A percentile compares a stretch with the other conserved stretches of the same genome.
These are phyloP conservation scores for Thraustochytrium striatum DNA, from an alignment of 352 stramenopile genomes.

Conservation along the genomic window DNA sequence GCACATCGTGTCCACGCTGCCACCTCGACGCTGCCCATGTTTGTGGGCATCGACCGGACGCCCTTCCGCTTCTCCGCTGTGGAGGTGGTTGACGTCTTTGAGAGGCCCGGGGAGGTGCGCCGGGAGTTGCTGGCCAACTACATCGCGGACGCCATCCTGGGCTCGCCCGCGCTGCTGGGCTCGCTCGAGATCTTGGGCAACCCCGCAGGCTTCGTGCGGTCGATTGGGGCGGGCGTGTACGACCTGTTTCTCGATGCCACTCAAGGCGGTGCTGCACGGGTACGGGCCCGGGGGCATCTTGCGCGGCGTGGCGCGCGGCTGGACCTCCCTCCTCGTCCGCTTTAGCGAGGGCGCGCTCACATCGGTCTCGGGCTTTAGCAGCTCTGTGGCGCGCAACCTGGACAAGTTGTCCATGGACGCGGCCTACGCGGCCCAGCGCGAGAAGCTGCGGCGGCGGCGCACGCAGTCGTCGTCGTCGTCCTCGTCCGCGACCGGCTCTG, in stretches of 20 bases:
- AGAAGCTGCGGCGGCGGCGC: slow-evolving; percentile 30
- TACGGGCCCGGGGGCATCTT: slow-evolving; percentile 31
- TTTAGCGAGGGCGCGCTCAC: slow-evolving; percentile 39
- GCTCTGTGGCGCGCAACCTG: slow-evolving; percentile 24
- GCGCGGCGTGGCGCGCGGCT: slow-evolving; percentile 25
- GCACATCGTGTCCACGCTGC: neutral
- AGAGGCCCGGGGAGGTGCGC: neutral
- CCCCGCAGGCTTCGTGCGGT: slow-evolving; percentile 20
- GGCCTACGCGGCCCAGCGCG: slow-evolving; percentile 11
- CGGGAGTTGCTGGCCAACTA: slow-evolving; percentile 39
- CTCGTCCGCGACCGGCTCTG: neutral
- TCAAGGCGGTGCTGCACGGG: slow-evolving; percentile 39
- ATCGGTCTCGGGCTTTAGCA: slow-evolving; percentile 28
- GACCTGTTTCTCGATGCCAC: slow-evolving; percentile 34
- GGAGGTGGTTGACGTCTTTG: slow-evolving; percentile 8
- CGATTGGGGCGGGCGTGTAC: slow-evolving; percentile 28
- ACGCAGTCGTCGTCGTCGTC: neutral
- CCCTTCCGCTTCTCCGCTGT: slow-evolving; percentile 12
- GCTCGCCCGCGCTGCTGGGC: slow-evolving; percentile 23
- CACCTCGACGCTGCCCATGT: slow-evolving; percentile 33
- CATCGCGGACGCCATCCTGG: slow-evolving; percentile 35
- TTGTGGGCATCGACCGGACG: slow-evolving; percentile 44
- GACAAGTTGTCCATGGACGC: slow-evolving; percentile 28
- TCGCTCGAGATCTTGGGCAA: slow-evolving; percentile 42
- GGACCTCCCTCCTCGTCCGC: slow-evolving; percentile 38